phyloP scores from a whole-genome alignment of 306 rosid genomes.

The Fragaria vesca region DNA sequence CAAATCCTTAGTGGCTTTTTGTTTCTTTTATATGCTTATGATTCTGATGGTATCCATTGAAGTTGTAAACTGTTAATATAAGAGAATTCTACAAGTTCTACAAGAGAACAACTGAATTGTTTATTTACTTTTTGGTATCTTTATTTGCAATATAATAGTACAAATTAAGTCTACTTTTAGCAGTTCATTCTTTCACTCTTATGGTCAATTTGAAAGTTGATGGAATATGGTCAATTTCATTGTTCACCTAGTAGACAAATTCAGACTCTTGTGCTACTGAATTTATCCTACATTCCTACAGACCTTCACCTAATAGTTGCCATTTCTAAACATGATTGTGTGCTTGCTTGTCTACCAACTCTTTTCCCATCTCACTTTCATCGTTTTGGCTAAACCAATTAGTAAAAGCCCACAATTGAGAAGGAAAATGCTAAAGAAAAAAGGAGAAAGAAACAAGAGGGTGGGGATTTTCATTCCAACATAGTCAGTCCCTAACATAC shows the following conservation, averaged over 20 bases:
- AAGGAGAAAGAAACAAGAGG: not conserved
- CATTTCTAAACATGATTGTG: conserved; percentile 19
- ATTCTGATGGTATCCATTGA: not conserved
- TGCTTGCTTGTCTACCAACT: not conserved
- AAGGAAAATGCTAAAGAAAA: not conserved
- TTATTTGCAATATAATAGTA: not conserved
- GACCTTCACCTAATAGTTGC: not conserved
- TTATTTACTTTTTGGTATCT: not conserved
- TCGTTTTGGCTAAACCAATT: not conserved
- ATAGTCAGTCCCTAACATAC: conserved; percentile 17
- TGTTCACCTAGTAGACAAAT: not conserved
- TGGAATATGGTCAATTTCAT: not conserved
- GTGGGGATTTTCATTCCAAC: conserved; percentile 18
- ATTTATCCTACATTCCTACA: not conserved
- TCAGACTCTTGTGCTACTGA: not conserved
- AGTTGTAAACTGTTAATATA: not conserved
- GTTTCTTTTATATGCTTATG: not conserved
- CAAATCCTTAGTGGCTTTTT: not conserved
- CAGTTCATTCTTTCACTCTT: not conserved
- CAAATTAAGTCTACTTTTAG: not conserved
- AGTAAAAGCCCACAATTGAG: conserved; percentile 8
- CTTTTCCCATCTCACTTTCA: not conserved
- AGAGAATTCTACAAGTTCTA: not conserved
- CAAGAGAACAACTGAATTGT: not conserved
- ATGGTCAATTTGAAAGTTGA: not conserved